These are phyloP conservation scores for Beauveria pseudobassiana DNA, from an alignment of 2,329 filamentous ascomycete genomes.

Conservation along the genomic window DNA sequence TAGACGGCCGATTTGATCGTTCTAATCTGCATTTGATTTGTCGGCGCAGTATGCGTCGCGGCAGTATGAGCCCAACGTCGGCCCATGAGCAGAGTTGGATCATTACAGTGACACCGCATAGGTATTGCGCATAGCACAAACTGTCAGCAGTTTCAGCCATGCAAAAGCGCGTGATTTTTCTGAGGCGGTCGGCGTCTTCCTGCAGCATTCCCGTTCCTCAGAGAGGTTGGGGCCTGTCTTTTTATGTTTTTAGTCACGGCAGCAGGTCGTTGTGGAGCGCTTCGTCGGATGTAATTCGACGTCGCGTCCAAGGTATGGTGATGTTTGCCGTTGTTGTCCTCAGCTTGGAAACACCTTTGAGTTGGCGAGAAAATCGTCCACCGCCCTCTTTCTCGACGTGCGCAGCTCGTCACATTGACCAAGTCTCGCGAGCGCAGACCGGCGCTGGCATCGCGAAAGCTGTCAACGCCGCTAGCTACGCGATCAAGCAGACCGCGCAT, in stretches of 20 bases:
- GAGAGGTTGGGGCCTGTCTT: not conserved
- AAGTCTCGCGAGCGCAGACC: conserved; percentile 16
- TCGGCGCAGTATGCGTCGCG: not conserved
- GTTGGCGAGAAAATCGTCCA: conserved; percentile 33
- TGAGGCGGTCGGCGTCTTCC: not conserved
- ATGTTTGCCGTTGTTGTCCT: not conserved
- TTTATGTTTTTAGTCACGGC: no score
- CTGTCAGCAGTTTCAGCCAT: conserved; percentile 5
- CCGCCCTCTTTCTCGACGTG: conserved; percentile 32
- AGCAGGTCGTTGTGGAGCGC: not conserved
- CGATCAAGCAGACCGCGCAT: conserved; percentile 57
- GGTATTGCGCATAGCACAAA: not conserved
- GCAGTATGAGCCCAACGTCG: not conserved
- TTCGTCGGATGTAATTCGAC: not conserved
- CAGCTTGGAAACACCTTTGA: conserved; percentile 13
- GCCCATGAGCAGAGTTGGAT: not conserved
- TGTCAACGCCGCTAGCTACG: conserved; percentile 46
- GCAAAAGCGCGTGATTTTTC: not conserved
- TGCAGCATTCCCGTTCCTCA: not conserved
- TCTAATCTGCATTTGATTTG: not conserved
- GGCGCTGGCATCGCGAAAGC: conserved; percentile 19
- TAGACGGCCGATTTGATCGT: not conserved
- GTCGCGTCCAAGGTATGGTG: not conserved
- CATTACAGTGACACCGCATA: not conserved
- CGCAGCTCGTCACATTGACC: conserved; percentile 27